Conservation (phyloP, 306 rosid species). For the Fragaria nilgerrensis region DNA sequence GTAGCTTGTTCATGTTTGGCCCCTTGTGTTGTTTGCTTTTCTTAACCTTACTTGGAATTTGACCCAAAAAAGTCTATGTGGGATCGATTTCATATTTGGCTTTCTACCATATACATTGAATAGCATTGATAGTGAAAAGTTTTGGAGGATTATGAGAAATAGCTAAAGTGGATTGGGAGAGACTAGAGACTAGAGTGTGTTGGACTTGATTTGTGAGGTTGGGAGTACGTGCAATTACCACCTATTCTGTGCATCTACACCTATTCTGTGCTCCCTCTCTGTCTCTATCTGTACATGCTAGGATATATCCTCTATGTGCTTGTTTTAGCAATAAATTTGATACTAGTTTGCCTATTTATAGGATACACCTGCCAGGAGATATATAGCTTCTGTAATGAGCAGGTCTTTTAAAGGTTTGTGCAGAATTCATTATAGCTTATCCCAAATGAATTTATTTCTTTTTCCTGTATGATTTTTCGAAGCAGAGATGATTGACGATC, state of each 20-base stretch:
- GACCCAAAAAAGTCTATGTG: background rate
- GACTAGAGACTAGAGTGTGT: background rate
- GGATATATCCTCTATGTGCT: background rate
- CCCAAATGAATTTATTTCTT: background rate
- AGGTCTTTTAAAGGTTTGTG: background rate
- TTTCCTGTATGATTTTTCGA: background rate
- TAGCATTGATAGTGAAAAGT: background rate
- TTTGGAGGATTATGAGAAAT: background rate
- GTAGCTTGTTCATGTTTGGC: background rate
- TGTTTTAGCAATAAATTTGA: background rate
- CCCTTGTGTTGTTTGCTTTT: too few relatives aligned
- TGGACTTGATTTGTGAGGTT: background rate
- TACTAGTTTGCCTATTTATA: background rate
- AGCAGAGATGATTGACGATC: background rate
- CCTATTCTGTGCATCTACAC: background rate
- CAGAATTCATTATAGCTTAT: background rate
- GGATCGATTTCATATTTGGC: background rate
- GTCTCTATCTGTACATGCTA: background rate
- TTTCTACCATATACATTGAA: background rate
- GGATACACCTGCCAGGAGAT: background rate
- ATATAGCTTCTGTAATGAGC: background rate
- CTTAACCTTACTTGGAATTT: background rate
- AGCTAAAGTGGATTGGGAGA: background rate
- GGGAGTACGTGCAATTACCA: background rate
- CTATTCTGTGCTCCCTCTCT: background rate